phyloP scores from a whole-genome alignment of 2,329 filamentous ascomycete species.

The Aspergillus calidoustus region DNA sequence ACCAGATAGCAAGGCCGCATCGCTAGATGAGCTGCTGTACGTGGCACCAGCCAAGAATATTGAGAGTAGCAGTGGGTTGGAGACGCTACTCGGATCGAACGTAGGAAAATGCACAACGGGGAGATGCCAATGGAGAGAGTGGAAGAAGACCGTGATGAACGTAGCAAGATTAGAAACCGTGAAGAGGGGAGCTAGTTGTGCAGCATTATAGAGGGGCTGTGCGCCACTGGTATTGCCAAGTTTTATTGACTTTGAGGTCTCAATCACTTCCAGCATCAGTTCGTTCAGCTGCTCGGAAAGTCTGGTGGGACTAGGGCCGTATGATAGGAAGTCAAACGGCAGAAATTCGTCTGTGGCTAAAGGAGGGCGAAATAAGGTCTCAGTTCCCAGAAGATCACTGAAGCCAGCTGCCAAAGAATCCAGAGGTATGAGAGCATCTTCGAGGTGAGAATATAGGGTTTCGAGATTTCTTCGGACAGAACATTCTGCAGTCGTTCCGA shows the following conservation, averaged over 20 bases:
- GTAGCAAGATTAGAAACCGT: constrained; percentile 31
- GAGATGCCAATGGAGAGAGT: constrained; percentile 39
- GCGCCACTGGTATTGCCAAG: not conserved
- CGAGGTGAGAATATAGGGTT: constrained; percentile 31
- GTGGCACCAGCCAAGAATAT: constrained; percentile 35
- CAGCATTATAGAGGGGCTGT: constrained; percentile 18
- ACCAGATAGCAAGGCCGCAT: constrained; percentile 22
- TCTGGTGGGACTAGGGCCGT: constrained; percentile 21
- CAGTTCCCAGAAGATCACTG: constrained; percentile 17
- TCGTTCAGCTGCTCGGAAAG: constrained; percentile 32
- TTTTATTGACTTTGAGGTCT: constrained; percentile 35
- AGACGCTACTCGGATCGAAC: constrained; percentile 33
- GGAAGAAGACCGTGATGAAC: constrained; percentile 36
- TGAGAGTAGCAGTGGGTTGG: constrained; percentile 31
- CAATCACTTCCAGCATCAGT: constrained; percentile 32
- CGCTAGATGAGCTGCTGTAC: constrained; percentile 30
- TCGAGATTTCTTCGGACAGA: constrained; percentile 34
- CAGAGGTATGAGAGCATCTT: constrained; percentile 31
- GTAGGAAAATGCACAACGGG: constrained; percentile 39
- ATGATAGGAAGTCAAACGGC: constrained; percentile 21
- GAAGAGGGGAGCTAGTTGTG: constrained; percentile 29
- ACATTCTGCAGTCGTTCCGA: constrained; percentile 36
- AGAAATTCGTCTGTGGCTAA: constrained; percentile 23
- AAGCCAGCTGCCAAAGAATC: constrained; percentile 24
- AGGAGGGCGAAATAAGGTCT: constrained; percentile 20